Evolutionary conservation across 331 rosid genomes (phyloP).

Genomic region (Cydonia oblonga): DNA sequence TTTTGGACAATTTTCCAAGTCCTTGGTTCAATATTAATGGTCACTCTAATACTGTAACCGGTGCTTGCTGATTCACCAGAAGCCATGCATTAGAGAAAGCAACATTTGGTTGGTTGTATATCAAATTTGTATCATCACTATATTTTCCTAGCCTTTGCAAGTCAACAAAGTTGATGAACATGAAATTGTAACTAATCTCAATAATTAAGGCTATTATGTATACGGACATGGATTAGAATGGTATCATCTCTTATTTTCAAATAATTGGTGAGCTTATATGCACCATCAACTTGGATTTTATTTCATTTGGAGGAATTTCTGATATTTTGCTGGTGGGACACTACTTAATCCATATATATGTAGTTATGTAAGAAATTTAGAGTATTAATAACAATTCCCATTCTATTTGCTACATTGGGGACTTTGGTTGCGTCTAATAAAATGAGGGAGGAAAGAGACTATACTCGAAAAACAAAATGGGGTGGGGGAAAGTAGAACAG

Average conservation of each 20-base stretch:
- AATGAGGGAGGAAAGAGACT: no score
- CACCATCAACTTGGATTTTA: slow-evolving; percentile 3
- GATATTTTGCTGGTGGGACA: neutral
- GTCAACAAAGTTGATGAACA: neutral
- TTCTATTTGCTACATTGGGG: no score
- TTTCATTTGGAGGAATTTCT: neutral
- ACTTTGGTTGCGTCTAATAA: no score
- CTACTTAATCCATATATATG: neutral
- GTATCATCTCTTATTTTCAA: neutral
- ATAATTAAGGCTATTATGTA: neutral
- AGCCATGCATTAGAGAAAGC: neutral
- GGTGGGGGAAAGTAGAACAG: no score
- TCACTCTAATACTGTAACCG: slow-evolving; percentile 2
- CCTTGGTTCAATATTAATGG: slow-evolving; percentile 15
- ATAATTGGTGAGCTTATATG: neutral
- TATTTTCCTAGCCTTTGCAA: neutral
- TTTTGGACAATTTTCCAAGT: neutral
- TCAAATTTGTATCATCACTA: neutral
- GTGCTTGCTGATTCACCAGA: slow-evolving; percentile 10
- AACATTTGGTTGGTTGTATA: neutral
- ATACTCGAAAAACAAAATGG: no score
- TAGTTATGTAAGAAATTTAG: no score
- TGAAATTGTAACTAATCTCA: neutral
- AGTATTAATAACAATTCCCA: no score
- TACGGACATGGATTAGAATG: neutral